phyloP scores from a whole-genome alignment of 176 grass and related monocot species.

The Oryza brachyantha region DNA sequence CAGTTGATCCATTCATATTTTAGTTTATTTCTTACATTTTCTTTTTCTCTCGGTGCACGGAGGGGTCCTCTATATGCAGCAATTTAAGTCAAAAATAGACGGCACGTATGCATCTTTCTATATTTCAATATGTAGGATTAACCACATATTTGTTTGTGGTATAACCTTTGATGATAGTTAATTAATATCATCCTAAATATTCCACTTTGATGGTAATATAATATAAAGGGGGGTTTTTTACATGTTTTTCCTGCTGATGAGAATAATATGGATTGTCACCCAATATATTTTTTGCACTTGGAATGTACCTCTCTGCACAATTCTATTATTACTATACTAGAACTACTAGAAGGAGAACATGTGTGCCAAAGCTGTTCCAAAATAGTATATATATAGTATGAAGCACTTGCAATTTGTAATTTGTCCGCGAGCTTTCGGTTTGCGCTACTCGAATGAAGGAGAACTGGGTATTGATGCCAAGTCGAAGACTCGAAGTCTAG shows the following conservation, averaged over 20 bases:
- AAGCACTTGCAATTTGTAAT: too few species aligned
- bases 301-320: neutral
- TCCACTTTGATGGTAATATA: neutral
- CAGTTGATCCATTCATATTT: conserved; percentile 2
- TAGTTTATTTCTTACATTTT: conserved; percentile 15
- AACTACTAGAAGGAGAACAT: too few species aligned
- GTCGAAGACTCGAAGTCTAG: neutral
- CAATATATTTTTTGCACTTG: neutral
- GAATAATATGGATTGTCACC: neutral
- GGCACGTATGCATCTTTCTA: conserved; percentile 26
- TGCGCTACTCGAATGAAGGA: too few species aligned
- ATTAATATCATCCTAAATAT: neutral
- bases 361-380: too few species aligned
- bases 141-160: neutral
- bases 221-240: neutral
- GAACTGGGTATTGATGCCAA: neutral
- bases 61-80: conserved; percentile 25
- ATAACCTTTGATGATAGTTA: neutral
- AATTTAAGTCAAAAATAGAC: conserved; percentile 31
- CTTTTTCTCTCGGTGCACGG: conserved; percentile 43
- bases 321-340: neutral
- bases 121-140: neutral
- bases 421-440: too few species aligned
- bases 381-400: too few species aligned
- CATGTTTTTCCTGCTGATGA: neutral